phyloP scores from a whole-genome alignment of 495 filamentous ascomycete genomes.

The Penicillium pulvis region DNA sequence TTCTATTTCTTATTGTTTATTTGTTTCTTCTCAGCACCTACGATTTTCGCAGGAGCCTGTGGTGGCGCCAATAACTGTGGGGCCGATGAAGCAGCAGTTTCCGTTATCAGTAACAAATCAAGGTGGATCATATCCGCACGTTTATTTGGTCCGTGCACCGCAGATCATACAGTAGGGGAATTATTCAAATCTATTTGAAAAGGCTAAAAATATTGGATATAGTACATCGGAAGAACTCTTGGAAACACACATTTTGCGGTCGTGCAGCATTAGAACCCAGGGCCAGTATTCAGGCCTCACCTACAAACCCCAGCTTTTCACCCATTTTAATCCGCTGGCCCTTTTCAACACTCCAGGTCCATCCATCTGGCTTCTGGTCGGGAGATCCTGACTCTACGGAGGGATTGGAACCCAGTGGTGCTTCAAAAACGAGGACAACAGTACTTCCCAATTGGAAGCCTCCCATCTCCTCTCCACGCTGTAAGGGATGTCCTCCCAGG shows the following conservation, averaged over 20 bases:
- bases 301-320: constrained; percentile 74
- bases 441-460: constrained; percentile 96
- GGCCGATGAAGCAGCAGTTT: neutral
- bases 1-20: no score
- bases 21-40: no score
- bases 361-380: constrained; percentile 63
- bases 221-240: constrained; percentile 16
- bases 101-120: constrained; percentile 7
- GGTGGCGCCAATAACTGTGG: neutral
- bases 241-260: neutral
- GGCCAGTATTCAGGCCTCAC: constrained; percentile 8
- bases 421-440: constrained; percentile 96
- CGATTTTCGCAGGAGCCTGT: neutral
- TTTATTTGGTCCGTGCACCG: constrained; percentile 3
- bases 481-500: constrained; percentile 78
- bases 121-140: constrained; percentile 5
- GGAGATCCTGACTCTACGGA: constrained; percentile 68
- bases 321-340: constrained; percentile 90
- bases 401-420: constrained; percentile 65
- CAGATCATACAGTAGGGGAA: neutral
- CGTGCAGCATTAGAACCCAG: neutral
- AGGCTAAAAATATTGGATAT: constrained; percentile 18
- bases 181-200: neutral
- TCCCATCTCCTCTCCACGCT: constrained; percentile 94
- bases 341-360: constrained; percentile 79